phyloP scores from a whole-genome alignment of 2,329 filamentous ascomycete genomes.

The Colletotrichum tropicale region DNA sequence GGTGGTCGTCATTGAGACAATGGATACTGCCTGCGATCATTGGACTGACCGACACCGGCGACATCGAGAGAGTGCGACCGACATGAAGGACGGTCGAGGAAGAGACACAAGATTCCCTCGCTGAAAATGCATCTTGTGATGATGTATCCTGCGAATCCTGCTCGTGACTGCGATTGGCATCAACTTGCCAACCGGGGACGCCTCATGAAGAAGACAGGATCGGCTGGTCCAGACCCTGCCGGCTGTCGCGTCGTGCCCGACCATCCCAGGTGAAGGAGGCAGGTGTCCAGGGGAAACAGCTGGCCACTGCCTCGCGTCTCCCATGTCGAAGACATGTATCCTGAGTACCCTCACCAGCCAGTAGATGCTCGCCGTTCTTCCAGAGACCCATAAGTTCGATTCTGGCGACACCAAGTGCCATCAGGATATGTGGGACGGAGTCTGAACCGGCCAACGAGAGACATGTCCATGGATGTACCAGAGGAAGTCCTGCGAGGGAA shows the following conservation, averaged over 20 bases:
- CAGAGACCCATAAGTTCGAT: not conserved
- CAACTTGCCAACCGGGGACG: not conserved
- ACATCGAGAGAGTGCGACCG: not conserved
- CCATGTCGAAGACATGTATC: not conserved
- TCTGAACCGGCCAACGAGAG: not conserved
- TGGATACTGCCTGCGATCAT: not conserved
- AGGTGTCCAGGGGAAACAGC: not conserved
- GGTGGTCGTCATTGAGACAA: not conserved
- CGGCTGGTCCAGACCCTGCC: not conserved
- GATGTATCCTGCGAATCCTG: too few relatives aligned
- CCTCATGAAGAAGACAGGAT: not conserved
- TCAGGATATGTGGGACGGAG: not conserved
- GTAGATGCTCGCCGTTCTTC: not conserved
- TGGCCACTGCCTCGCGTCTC: not conserved
- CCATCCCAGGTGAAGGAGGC: not conserved
- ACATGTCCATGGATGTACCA: not conserved
- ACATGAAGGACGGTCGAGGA: not conserved
- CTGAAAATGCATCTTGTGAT: too few relatives aligned
- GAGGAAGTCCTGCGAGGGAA: not conserved
- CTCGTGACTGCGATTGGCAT: not conserved
- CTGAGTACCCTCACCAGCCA: not conserved
- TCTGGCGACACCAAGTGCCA: not conserved
- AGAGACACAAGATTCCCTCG: too few relatives aligned
- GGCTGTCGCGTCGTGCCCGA: not conserved
- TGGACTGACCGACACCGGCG: not conserved